These are phyloP conservation scores for Panaeolus papilionaceus DNA, from an alignment of 768 basidiomycete genomes.

Conservation along the genomic window DNA sequence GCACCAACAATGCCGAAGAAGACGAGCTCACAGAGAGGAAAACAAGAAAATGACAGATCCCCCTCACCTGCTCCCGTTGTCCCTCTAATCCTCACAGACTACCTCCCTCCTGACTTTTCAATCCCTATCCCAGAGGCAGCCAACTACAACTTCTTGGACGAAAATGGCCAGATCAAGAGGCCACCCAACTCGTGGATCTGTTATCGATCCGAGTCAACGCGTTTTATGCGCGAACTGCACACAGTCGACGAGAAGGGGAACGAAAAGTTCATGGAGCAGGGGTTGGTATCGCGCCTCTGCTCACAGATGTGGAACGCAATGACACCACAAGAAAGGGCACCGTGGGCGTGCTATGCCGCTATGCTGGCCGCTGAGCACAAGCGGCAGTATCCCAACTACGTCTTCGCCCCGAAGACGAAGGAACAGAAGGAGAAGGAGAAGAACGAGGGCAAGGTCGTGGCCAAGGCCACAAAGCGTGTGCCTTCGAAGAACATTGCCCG, in stretches of 20 bases:
- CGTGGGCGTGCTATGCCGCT: neutral
- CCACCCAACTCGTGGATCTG: slow-evolving; percentile 88
- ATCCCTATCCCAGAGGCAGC: neutral
- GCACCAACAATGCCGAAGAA: slow-evolving; percentile 9
- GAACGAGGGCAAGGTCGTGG: neutral
- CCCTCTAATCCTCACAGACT: neutral
- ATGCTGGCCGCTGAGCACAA: slow-evolving; percentile 44
- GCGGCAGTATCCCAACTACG: slow-evolving; percentile 55
- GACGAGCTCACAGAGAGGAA: neutral
- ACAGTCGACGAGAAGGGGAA: slow-evolving; percentile 6
- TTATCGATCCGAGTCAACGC: slow-evolving; percentile 49
- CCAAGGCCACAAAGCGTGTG: neutral
- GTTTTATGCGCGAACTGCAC: neutral
- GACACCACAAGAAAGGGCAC: neutral
- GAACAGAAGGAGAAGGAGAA: slow-evolving; percentile 43
- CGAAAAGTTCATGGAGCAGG: slow-evolving; percentile 6
- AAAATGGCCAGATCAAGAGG: slow-evolving; percentile 13
- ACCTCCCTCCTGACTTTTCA: neutral
- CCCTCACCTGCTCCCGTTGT: neutral
- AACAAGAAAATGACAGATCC: neutral
- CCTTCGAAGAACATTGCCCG: neutral
- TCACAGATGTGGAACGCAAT: neutral
- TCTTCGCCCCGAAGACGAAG: slow-evolving; percentile 58
- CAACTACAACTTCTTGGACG: slow-evolving; percentile 6
- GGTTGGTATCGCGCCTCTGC: slow-evolving; percentile 7